A percentile compares a stretch with the other conserved stretches of the same genome.
Conservation (phyloP, 768 basidiomycete species). For the Podaxis sp. region DNA sequence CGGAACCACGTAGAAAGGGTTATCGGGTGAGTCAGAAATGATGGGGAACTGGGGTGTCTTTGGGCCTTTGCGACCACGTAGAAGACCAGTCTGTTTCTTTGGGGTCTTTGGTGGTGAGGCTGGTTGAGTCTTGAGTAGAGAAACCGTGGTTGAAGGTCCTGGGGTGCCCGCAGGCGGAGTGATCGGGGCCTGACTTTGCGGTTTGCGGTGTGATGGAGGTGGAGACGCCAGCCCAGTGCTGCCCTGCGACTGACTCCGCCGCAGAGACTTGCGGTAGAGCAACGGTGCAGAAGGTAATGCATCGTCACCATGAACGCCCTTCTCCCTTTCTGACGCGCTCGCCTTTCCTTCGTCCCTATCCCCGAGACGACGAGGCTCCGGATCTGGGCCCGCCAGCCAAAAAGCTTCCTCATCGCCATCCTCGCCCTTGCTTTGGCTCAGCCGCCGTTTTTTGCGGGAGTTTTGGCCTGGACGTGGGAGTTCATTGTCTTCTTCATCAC, state of each 20-base stretch:
- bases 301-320: constrained; percentile 8
- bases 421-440: constrained; percentile 27
- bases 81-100: constrained; percentile 27
- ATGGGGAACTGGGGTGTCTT: constrained; percentile 11
- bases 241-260: constrained; percentile 20
- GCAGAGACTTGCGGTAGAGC: constrained; percentile 32
- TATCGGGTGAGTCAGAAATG: constrained; percentile 63
- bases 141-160: constrained; percentile 10
- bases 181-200: neutral
- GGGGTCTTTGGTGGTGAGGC: constrained; percentile 43
- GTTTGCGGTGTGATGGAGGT: constrained; percentile 60
- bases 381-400: constrained; percentile 39
- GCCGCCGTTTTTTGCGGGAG: constrained; percentile 41
- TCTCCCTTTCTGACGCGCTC: constrained; percentile 16
- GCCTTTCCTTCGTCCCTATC: constrained; percentile 15
- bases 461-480: constrained; percentile 21
- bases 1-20: constrained; percentile 56
- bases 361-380: constrained; percentile 18
- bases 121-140: constrained; percentile 17
- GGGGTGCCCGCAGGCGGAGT: constrained; percentile 9
- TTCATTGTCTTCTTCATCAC: constrained; percentile 34
- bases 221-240: constrained; percentile 55
- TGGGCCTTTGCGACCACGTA: constrained; percentile 16
- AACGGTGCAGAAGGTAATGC: constrained; percentile 25
- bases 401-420: constrained; percentile 54